Conservation (phyloP, 768 basidiomycete species). For the Pleurotus pulmonarius region DNA sequence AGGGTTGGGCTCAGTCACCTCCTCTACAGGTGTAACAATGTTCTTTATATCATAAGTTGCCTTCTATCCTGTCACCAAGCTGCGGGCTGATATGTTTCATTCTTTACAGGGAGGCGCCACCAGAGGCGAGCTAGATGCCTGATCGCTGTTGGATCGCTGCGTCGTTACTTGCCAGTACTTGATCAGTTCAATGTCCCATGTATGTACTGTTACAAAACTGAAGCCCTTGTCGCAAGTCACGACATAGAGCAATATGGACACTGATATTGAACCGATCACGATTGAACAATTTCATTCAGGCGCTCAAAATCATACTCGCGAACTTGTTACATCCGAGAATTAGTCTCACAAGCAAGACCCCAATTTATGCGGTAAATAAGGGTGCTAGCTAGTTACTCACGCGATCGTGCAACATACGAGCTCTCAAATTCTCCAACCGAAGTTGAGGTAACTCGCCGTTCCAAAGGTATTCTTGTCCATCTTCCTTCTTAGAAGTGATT, state of each 20-base stretch:
- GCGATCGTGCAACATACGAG: conserved; percentile 23
- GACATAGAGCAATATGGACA: too few relatives aligned
- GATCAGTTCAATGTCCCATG: too few relatives aligned
- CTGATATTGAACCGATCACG: too few relatives aligned
- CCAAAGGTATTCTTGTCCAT: conserved; percentile 42
- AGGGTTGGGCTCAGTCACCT: conserved; percentile 12
- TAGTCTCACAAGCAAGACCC: too few relatives aligned
- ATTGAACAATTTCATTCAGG: too few relatives aligned
- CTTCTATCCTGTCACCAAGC: conserved; percentile 7
- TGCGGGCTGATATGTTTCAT: conserved; percentile 20
- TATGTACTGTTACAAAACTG: too few relatives aligned
- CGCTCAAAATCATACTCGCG: too few relatives aligned
- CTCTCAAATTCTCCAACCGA: conserved; percentile 52
- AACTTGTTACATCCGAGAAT: too few relatives aligned
- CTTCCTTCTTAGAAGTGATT: conserved; percentile 28
- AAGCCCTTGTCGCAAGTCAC: too few relatives aligned
- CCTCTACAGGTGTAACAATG: conserved; percentile 80
- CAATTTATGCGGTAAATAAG: too few relatives aligned
- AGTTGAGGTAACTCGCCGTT: conserved; percentile 64
- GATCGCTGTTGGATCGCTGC: conserved; percentile 3
- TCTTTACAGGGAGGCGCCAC: conserved; percentile 71
- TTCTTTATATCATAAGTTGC: conserved; percentile 88
- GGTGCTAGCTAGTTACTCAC: conserved; percentile 18
- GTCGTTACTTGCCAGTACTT: not conserved
- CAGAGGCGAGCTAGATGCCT: conserved; percentile 26